Conservation (phyloP, 257 asterid species). For the Mentha longifolia region DNA sequence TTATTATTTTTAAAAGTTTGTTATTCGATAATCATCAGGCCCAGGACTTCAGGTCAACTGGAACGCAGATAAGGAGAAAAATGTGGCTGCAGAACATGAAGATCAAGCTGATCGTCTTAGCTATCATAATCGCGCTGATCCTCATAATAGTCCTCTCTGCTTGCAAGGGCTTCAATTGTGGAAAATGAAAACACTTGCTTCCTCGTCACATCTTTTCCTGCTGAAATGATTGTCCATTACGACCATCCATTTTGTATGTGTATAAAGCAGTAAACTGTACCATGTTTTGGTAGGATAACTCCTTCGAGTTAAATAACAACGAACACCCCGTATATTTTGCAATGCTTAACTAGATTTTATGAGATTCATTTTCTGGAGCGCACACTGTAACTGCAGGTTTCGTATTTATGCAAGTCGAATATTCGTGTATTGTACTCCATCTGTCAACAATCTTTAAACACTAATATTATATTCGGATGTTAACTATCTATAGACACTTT, state of each 20-base stretch:
- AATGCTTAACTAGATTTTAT: slow-evolving; percentile 25
- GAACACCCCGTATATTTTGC: slow-evolving; percentile 27
- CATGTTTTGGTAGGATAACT: slow-evolving; percentile 31
- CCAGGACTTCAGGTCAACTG: slow-evolving; percentile 74
- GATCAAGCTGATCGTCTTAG: slow-evolving; percentile 77
- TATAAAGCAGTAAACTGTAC: slow-evolving; percentile 34
- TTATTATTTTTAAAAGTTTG: background rate
- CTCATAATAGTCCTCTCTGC: slow-evolving; percentile 77
- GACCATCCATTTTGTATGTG: slow-evolving; percentile 42
- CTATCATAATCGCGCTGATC: slow-evolving; percentile 69
- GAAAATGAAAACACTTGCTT: slow-evolving; percentile 36
- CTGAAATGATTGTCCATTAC: slow-evolving; percentile 26
- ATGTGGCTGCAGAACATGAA: slow-evolving; percentile 96
- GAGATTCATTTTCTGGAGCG: slow-evolving; percentile 5
- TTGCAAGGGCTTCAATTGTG: slow-evolving; percentile 75
- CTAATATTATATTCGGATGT: too few relatives aligned
- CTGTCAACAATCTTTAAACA: too few relatives aligned
- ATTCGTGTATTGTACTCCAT: background rate
- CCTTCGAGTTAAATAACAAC: slow-evolving; percentile 18
- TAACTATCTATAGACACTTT: too few relatives aligned
- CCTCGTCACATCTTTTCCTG: slow-evolving; percentile 12
- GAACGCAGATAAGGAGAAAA: slow-evolving; percentile 74
- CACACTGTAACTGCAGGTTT: background rate
- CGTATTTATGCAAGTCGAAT: background rate
- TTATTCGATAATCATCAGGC: slow-evolving; percentile 56